Conservation (phyloP, 148 eudicot genomes). For the Limonium bicolor region DNA sequence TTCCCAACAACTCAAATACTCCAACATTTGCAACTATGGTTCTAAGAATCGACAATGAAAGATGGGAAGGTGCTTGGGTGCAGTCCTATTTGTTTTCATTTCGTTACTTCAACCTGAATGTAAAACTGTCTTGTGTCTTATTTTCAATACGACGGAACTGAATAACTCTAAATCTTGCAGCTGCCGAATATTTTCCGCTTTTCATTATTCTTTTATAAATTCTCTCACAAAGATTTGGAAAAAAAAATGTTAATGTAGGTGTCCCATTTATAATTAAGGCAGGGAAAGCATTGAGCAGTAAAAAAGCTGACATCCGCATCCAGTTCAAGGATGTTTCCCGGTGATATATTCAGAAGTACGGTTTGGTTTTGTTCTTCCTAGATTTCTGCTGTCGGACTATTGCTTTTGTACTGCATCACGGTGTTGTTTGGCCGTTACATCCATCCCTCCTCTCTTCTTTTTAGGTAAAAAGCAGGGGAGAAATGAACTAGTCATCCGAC, state of each 20-base stretch:
- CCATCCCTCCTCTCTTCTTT: no score
- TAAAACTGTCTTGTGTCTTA: no score
- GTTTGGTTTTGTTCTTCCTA: not conserved
- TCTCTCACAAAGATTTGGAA: not conserved
- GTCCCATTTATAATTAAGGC: slow-evolving; percentile 6
- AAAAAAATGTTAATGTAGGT: not conserved
- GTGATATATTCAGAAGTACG: slow-evolving; percentile 5
- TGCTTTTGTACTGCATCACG: no score
- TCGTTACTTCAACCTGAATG: no score
- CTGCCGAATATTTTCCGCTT: no score
- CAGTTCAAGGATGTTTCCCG: slow-evolving; percentile 5
- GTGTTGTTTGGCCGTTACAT: no score
- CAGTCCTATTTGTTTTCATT: not conserved
- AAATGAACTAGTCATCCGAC: slow-evolving; percentile 87
- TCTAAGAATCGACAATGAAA: slow-evolving; percentile 73
- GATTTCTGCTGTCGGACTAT: no score
- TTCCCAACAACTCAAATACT: slow-evolving; percentile 75
- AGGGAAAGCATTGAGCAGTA: not conserved
- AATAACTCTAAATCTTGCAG: no score
- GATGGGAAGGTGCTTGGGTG: slow-evolving; percentile 87
- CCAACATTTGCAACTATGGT: slow-evolving; percentile 88
- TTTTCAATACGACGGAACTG: no score
- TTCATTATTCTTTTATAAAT: not conserved
- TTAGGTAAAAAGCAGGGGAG: slow-evolving; percentile 83
- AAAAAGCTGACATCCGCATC: slow-evolving; percentile 3